phyloP scores from a whole-genome alignment of 306 rosid genomes.

The Abrus pulchellus region DNA sequence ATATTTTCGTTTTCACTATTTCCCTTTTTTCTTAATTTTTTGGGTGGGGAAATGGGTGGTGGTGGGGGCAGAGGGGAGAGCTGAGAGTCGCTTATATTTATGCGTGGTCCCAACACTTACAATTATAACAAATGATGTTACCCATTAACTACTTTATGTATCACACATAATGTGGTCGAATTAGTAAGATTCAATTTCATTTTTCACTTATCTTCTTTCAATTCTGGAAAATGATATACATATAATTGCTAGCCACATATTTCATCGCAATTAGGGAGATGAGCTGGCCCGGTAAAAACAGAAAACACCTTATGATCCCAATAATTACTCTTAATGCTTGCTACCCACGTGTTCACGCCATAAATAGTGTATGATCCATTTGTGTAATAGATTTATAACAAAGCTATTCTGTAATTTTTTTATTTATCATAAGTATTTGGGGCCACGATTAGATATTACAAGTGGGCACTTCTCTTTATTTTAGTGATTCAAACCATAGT shows the following conservation, averaged over 20 bases:
- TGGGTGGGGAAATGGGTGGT: constrained; percentile 22
- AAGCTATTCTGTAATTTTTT: too few relatives aligned
- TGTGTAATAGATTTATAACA: too few relatives aligned
- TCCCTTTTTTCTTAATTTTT: not conserved
- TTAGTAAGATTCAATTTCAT: not conserved
- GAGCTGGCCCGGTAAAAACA: not conserved
- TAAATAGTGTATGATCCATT: too few relatives aligned
- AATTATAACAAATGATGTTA: constrained; percentile 44
- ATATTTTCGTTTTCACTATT: constrained; percentile 13
- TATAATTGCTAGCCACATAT: constrained; percentile 15
- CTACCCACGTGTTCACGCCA: too few relatives aligned
- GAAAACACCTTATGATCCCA: constrained; percentile 18
- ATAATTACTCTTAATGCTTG: not conserved
- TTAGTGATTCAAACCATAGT: too few relatives aligned
- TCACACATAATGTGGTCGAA: constrained; percentile 30
- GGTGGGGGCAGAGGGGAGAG: constrained; percentile 28
- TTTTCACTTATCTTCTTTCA: not conserved
- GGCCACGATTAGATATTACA: too few relatives aligned
- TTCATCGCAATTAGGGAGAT: constrained; percentile 16
- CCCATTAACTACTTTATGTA: constrained; percentile 42
- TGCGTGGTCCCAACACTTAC: constrained; percentile 43
- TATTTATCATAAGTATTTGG: too few relatives aligned
- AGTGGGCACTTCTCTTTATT: too few relatives aligned
- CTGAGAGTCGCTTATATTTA: not conserved
- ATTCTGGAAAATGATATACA: constrained; percentile 25